These are phyloP conservation scores for Phytophthora multivora DNA, from an alignment of 352 stramenopile genomes.

Conservation along the genomic window DNA sequence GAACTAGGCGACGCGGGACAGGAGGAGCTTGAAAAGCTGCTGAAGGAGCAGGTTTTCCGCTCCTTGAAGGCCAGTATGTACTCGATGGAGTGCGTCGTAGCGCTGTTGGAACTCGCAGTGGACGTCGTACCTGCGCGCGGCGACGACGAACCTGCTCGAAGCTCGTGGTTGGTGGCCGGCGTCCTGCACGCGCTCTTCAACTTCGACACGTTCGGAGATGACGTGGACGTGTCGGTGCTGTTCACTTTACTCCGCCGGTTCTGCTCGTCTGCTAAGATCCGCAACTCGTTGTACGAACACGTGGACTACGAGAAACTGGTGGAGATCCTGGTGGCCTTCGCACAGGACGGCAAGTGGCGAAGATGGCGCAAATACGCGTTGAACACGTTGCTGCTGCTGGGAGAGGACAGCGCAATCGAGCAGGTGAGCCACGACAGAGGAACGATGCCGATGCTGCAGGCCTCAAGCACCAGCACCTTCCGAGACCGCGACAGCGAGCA, in stretches of 20 bases:
- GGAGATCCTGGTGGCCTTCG: conserved; percentile 42
- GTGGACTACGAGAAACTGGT: conserved; percentile 49
- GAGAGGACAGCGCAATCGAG: conserved; percentile 48
- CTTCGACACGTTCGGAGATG: conserved; percentile 37
- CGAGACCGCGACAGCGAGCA: conserved; percentile 25
- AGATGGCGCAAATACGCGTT: conserved; percentile 42
- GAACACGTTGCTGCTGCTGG: conserved; percentile 53
- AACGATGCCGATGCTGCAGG: conserved; percentile 20
- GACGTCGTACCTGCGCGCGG: conserved; percentile 11
- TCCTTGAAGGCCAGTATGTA: conserved; percentile 48
- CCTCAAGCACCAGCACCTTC: conserved; percentile 16
- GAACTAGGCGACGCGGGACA: conserved; percentile 11
- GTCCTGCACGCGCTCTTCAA: conserved; percentile 54
- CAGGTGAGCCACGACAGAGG: conserved; percentile 27
- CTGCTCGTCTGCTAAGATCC: conserved; percentile 41
- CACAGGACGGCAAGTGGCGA: conserved; percentile 36
- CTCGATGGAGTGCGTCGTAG: conserved; percentile 64
- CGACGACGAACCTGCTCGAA: conserved; percentile 31
- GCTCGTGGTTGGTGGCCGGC: conserved; percentile 55
- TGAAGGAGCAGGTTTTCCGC: conserved; percentile 38
- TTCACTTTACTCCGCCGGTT: conserved; percentile 50
- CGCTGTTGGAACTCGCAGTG: conserved; percentile 49
- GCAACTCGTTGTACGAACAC: conserved; percentile 50
- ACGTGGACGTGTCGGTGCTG: conserved; percentile 51
- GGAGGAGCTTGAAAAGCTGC: conserved; percentile 30